Percentiles rank a stretch among this genome's conserved stretches.
These are phyloP conservation scores for Pichia occidentalis DNA, from an alignment of 805 yeast species.

Conservation along the genomic window DNA sequence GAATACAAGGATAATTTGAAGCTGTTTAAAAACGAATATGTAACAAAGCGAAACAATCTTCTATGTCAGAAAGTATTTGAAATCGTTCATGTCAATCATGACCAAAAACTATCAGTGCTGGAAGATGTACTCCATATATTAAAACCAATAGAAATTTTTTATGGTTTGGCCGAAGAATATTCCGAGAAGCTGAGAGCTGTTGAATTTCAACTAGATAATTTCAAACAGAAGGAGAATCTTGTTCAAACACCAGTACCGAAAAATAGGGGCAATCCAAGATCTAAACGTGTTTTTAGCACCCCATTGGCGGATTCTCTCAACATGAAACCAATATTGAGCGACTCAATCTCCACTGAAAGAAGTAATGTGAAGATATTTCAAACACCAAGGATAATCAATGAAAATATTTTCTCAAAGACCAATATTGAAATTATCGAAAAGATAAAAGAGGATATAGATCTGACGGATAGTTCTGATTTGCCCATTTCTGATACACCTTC, in stretches of 20 bases:
- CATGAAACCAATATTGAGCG: slow-evolving; percentile 8
- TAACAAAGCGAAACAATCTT: slow-evolving; percentile 52
- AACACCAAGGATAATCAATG: slow-evolving; percentile 8
- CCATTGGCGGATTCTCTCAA: slow-evolving; percentile 10
- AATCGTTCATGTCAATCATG: slow-evolving; percentile 25
- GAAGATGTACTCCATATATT: slow-evolving; percentile 3
- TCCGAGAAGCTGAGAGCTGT: background rate
- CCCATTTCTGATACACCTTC: slow-evolving; percentile 1
- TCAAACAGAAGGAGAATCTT: slow-evolving; percentile 1
- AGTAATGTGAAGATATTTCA: slow-evolving; percentile 7
- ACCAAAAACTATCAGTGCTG: slow-evolving; percentile 14
- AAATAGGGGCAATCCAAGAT: background rate
- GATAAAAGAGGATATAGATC: slow-evolving; percentile 9
- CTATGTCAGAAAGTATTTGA: slow-evolving; percentile 43
- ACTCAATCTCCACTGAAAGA: background rate
- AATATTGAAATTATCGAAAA: slow-evolving; percentile 12
- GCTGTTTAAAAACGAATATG: slow-evolving; percentile 37
- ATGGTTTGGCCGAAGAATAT: slow-evolving; percentile 2
- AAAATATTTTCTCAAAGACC: slow-evolving; percentile 5
- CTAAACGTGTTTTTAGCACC: slow-evolving; percentile 11
- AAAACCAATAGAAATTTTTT: slow-evolving; percentile 9
- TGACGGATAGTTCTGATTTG: background rate
- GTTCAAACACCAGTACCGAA: slow-evolving; percentile 2
- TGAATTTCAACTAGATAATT: background rate
- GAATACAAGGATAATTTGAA: slow-evolving; percentile 36